These are phyloP conservation scores for Boletus rubroflammeus DNA, from an alignment of 768 basidiomycete genomes.

Conservation along the genomic window DNA sequence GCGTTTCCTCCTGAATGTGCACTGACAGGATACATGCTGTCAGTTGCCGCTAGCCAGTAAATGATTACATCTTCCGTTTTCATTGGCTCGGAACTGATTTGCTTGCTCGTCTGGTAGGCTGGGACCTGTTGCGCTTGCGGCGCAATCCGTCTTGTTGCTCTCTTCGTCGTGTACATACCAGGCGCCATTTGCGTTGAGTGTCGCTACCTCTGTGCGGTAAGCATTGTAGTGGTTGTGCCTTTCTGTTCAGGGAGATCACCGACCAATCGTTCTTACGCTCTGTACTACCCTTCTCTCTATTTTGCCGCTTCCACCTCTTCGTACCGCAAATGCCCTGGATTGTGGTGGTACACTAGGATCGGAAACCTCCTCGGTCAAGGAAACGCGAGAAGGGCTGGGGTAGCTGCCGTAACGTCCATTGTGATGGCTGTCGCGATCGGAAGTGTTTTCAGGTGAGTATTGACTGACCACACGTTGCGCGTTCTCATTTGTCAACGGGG, in stretches of 20 bases:
- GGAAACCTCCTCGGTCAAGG: constrained; percentile 87
- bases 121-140: constrained; percentile 77
- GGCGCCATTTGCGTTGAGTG: constrained; percentile 75
- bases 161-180: constrained; percentile 78
- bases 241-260: background rate
- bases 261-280: background rate
- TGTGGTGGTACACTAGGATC: constrained; percentile 43
- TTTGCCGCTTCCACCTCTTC: background rate
- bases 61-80: background rate
- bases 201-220: constrained; percentile 83
- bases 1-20: background rate
- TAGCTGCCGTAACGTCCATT: constrained; percentile 63
- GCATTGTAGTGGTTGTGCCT: constrained; percentile 14
- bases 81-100: background rate
- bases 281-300: background rate
- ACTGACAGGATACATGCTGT: background rate
- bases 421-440: constrained; percentile 64
- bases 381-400: constrained; percentile 66
- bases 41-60: constrained; percentile 55
- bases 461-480: background rate
- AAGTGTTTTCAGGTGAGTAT: constrained; percentile 55
- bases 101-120: constrained; percentile 43
- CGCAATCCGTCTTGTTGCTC: constrained; percentile 81
- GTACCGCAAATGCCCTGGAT: background rate
- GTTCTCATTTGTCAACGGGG: background rate